phyloP scores from a whole-genome alignment of 2,329 filamentous ascomycete species.

The Zymoseptoria pseudotritici region DNA sequence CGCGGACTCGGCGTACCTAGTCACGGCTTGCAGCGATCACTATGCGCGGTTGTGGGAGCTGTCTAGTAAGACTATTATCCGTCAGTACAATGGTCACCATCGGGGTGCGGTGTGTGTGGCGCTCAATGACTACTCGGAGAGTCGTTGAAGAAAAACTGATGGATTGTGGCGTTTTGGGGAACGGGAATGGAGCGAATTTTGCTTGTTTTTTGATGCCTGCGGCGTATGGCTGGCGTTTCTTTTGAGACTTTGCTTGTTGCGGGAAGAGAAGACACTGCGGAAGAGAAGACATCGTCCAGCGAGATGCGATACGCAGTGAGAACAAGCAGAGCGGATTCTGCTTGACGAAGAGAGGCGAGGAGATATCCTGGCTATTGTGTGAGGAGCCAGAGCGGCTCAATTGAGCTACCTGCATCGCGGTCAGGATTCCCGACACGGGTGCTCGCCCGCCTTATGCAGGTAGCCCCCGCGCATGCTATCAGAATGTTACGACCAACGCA shows the following conservation, averaged over 20 bases:
- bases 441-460: no score
- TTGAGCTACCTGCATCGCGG: no score
- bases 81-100: slow-evolving; percentile 93
- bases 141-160: slow-evolving; percentile 5
- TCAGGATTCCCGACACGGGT: no score
- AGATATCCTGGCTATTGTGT: not conserved
- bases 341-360: not conserved
- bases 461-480: no score
- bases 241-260: not conserved
- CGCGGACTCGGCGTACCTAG: slow-evolving; percentile 84
- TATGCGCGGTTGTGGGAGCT: slow-evolving; percentile 91
- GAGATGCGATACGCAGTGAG: not conserved
- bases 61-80: slow-evolving; percentile 75
- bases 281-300: not conserved
- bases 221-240: not conserved
- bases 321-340: not conserved
- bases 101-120: slow-evolving; percentile 87
- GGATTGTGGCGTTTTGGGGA: not conserved
- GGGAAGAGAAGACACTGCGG: no score
- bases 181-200: not conserved
- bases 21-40: slow-evolving; percentile 89
- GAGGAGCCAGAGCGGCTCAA: not conserved
- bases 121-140: slow-evolving; percentile 60
- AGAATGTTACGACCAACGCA: no score
- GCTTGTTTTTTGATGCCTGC: not conserved